A percentile compares a stretch with the other conserved stretches of the same genome.
phyloP scores from a whole-genome alignment of 164 flowering plant species.

The Vitis riparia region DNA sequence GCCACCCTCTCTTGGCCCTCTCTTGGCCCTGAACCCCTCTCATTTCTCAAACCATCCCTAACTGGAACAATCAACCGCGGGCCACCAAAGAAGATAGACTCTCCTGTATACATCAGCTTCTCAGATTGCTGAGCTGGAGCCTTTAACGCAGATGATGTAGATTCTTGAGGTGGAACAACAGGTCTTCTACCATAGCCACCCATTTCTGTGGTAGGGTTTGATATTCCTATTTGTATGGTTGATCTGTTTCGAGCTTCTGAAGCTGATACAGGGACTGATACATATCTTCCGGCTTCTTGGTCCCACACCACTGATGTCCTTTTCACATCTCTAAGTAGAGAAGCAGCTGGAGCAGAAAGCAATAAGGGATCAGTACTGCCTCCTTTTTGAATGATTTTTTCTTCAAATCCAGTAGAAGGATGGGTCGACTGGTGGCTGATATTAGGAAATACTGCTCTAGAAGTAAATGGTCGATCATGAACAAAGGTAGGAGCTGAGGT shows the following conservation, averaged over 20 bases:
- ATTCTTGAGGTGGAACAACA: slow-evolving; percentile 28
- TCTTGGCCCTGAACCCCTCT: slow-evolving; percentile 35
- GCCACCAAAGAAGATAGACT: slow-evolving; percentile 92
- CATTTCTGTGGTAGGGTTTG: slow-evolving; percentile 28
- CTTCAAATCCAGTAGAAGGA: slow-evolving; percentile 49
- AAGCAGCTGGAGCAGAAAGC: slow-evolving; percentile 43
- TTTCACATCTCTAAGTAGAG: slow-evolving; percentile 70
- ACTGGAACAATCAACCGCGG: slow-evolving; percentile 62
- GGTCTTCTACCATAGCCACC: slow-evolving; percentile 35
- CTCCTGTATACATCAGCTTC: slow-evolving; percentile 71
- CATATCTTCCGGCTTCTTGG: slow-evolving; percentile 92
- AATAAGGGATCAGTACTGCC: slow-evolving; percentile 46
- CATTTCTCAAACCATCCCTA: slow-evolving; percentile 44
- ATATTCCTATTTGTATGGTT: slow-evolving; percentile 30
- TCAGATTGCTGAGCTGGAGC: slow-evolving; percentile 49
- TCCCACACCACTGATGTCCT: slow-evolving; percentile 94
- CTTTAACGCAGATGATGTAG: slow-evolving; percentile 33
- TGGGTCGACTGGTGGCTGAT: slow-evolving; percentile 28
- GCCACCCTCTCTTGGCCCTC: slow-evolving; percentile 44
- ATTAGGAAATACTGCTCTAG: slow-evolving; percentile 29
- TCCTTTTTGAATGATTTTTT: slow-evolving; percentile 43
- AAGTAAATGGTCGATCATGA: slow-evolving; percentile 33
- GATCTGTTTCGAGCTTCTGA: slow-evolving; percentile 46
- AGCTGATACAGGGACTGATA: slow-evolving; percentile 69
- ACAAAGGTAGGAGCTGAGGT: slow-evolving; percentile 26